phyloP scores from a whole-genome alignment of 2,329 filamentous ascomycete genomes.

The Aureobasidium zeae region DNA sequence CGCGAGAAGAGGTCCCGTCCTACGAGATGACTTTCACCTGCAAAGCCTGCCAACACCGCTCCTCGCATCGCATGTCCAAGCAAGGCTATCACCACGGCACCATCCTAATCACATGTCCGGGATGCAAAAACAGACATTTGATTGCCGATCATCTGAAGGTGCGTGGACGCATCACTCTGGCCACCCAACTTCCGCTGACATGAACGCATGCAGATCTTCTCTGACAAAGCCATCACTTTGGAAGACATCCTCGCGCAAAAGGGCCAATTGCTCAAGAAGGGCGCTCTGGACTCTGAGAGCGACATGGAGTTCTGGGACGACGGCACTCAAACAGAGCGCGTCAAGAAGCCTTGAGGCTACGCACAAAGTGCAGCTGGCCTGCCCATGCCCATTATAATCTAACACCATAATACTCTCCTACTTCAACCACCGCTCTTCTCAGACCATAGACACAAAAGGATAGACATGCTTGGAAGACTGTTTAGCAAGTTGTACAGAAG shows the following conservation, averaged over 20 bases:
- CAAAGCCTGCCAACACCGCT: slow-evolving; percentile 63
- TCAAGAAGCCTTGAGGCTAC: slow-evolving; percentile 1
- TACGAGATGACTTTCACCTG: slow-evolving; percentile 93
- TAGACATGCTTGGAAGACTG: no score
- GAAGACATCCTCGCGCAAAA: slow-evolving; percentile 70
- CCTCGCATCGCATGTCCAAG: slow-evolving; percentile 79
- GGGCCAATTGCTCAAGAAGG: slow-evolving; percentile 64
- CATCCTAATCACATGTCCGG: slow-evolving; percentile 78
- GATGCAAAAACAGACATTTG: slow-evolving; percentile 77
- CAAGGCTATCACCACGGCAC: slow-evolving; percentile 91
- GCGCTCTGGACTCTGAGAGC: slow-evolving; percentile 64
- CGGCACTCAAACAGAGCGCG: slow-evolving; percentile 23
- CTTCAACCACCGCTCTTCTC: not conserved
- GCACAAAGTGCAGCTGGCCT: slow-evolving; percentile 7
- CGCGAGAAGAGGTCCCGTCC: slow-evolving; percentile 45
- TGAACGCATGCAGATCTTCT: slow-evolving; percentile 61
- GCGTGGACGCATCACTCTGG: not conserved
- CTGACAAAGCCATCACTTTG: slow-evolving; percentile 58
- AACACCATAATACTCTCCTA: slow-evolving; percentile 2
- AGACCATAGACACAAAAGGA: slow-evolving; percentile 1
- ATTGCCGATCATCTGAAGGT: slow-evolving; percentile 81
- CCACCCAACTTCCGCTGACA: not conserved
- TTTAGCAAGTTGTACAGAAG: slow-evolving; percentile 8
- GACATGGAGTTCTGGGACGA: slow-evolving; percentile 91
- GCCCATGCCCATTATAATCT: no score